These are phyloP conservation scores for Pachysolen tannophilus DNA, from an alignment of 805 yeast species.

Conservation along the genomic window DNA sequence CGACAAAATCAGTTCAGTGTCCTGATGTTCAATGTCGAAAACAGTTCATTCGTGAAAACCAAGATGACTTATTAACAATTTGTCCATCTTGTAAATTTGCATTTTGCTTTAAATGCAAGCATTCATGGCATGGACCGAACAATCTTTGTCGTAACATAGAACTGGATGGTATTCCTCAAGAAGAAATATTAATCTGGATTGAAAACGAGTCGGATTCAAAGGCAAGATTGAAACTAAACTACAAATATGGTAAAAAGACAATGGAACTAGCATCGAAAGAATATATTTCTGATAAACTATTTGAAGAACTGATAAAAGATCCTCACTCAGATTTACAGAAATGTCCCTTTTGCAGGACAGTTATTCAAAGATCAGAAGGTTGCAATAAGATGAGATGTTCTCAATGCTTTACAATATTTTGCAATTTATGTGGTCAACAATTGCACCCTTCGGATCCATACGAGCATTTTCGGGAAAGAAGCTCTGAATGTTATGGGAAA, in stretches of 20 bases:
- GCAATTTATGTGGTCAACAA: conserved; percentile 44
- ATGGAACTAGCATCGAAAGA: conserved; percentile 35
- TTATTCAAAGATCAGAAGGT: conserved; percentile 50
- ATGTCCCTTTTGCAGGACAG: conserved; percentile 46
- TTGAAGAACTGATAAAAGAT: conserved; percentile 33
- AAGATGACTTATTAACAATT: conserved; percentile 36
- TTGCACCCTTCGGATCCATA: conserved; percentile 37
- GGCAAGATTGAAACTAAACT: conserved; percentile 17
- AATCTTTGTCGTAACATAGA: conserved; percentile 33
- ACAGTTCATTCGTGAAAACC: conserved; percentile 39
- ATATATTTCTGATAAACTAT: conserved; percentile 36
- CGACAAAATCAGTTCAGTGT: conserved; percentile 41
- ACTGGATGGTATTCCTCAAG: conserved; percentile 26
- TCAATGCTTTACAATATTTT: conserved; percentile 39
- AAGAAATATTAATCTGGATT: conserved; percentile 27
- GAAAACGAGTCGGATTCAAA: conserved; percentile 26
- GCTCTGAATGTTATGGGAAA: conserved; percentile 36
- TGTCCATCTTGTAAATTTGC: conserved; percentile 44
- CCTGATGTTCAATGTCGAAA: conserved; percentile 36
- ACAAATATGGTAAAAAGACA: conserved; percentile 36
- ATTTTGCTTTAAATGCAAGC: conserved; percentile 48
- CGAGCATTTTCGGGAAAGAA: conserved; percentile 37
- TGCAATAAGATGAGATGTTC: conserved; percentile 58
- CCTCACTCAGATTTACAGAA: conserved; percentile 33
- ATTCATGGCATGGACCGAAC: conserved; percentile 53